Evolutionary conservation across 2,329 filamentous ascomycete species (phyloP).

Genomic region (Orbilia ellipsospora): DNA sequence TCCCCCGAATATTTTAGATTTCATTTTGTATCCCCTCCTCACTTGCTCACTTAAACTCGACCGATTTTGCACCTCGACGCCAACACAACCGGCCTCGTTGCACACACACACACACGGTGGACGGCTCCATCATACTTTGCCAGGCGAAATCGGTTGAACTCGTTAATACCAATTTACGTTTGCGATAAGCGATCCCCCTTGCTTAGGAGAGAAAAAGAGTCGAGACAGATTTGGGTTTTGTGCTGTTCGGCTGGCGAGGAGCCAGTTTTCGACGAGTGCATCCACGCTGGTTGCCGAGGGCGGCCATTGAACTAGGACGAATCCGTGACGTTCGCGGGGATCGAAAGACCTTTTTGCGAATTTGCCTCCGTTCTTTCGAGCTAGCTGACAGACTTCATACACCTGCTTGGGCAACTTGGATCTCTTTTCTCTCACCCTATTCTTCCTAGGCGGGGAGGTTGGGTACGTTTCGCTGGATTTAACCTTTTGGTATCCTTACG

Average conservation of each 20-base stretch:
- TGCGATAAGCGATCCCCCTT: slow-evolving; percentile 21
- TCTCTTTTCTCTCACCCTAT: not conserved
- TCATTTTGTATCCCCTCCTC: slow-evolving; percentile 8
- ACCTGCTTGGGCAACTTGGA: not conserved
- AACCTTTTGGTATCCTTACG: slow-evolving; percentile 3
- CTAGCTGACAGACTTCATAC: slow-evolving; percentile 15
- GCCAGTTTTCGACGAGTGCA: slow-evolving; percentile 52
- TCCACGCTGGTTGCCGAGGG: slow-evolving; percentile 42
- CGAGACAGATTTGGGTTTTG: slow-evolving; percentile 28
- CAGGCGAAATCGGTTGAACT: too few species aligned
- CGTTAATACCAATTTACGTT: slow-evolving; percentile 12
- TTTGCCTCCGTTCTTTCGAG: slow-evolving; percentile 10
- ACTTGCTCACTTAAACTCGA: not conserved
- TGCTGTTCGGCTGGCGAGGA: slow-evolving; percentile 25
- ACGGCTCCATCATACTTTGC: too few species aligned
- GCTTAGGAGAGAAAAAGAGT: slow-evolving; percentile 9
- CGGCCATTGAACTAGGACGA: slow-evolving; percentile 45
- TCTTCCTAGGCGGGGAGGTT: slow-evolving; percentile 7
- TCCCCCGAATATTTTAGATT: not conserved
- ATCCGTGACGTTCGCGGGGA: slow-evolving; percentile 34
- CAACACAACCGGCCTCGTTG: too few species aligned
- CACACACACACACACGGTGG: too few species aligned
- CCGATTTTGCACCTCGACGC: too few species aligned
- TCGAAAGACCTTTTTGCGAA: slow-evolving; percentile 8
- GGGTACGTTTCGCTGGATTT: slow-evolving; percentile 6